These are phyloP conservation scores for Diutina ranongensis DNA, from an alignment of 1,139 yeast species.

Conservation along the genomic window DNA sequence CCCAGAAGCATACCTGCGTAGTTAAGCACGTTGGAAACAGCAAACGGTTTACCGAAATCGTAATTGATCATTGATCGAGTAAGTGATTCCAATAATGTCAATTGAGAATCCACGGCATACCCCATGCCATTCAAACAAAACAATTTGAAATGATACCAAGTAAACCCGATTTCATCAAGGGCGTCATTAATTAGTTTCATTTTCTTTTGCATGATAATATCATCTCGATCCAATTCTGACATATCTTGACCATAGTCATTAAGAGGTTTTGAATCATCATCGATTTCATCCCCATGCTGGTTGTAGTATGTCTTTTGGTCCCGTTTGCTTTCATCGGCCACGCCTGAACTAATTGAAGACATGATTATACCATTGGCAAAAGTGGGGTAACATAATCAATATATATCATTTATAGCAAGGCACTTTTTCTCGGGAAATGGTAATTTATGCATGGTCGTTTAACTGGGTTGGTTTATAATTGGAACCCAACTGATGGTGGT, in stretches of 20 bases:
- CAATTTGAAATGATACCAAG: conserved; percentile 33
- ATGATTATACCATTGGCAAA: too few relatives aligned
- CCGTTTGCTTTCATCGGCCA: too few relatives aligned
- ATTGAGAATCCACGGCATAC: conserved; percentile 47
- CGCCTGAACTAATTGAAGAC: too few relatives aligned
- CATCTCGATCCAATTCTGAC: neutral
- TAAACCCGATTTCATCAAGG: conserved; percentile 40
- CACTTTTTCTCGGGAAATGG: too few relatives aligned
- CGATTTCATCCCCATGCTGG: too few relatives aligned
- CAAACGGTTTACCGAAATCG: conserved; percentile 26
- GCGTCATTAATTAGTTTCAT: conserved; percentile 33
- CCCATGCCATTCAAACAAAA: conserved; percentile 49
- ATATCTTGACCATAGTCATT: neutral
- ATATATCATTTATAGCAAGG: too few relatives aligned
- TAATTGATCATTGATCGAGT: conserved; percentile 30
- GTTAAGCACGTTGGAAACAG: conserved; percentile 16
- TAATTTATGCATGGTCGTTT: too few relatives aligned
- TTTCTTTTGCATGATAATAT: conserved; percentile 4
- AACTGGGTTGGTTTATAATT: too few relatives aligned
- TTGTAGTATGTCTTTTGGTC: too few relatives aligned
- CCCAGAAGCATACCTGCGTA: conserved; percentile 41
- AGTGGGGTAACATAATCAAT: too few relatives aligned
- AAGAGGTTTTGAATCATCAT: too few relatives aligned
- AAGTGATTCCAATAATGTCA: conserved; percentile 34
- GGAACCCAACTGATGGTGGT: too few relatives aligned